Evolutionary conservation across 176 grass and related monocot species (phyloP).

Genomic region (Triticum dicoccoides): DNA sequence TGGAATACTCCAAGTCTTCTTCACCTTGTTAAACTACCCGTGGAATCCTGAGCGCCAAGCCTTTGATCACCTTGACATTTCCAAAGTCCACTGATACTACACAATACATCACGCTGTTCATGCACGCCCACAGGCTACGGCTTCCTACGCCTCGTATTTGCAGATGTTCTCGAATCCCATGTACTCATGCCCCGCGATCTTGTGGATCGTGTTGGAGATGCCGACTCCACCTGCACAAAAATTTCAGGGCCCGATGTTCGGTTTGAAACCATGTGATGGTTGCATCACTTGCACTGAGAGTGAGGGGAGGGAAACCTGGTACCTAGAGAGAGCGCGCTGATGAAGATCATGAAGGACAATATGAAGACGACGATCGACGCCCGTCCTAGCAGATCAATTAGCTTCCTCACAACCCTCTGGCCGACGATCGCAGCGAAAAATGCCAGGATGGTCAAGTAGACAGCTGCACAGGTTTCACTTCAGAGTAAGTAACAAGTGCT

Average conservation of each 20-base stretch:
- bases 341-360: slow-evolving; percentile 64
- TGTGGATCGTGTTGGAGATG: slow-evolving; percentile 47
- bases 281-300: background rate
- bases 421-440: slow-evolving; percentile 44
- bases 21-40: too few species aligned
- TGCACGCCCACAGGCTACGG: background rate
- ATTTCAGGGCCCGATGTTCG: background rate
- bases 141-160: slow-evolving; percentile 16
- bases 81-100: background rate
- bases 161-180: slow-evolving; percentile 74
- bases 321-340: slow-evolving; percentile 48
- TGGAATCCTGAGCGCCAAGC: too few species aligned
- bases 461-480: slow-evolving; percentile 30
- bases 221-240: slow-evolving; percentile 54
- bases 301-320: background rate
- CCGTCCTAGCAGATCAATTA: slow-evolving; percentile 58
- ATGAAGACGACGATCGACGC: slow-evolving; percentile 77
- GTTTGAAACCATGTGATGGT: background rate
- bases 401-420: slow-evolving; percentile 44
- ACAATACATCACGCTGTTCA: background rate
- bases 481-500: background rate
- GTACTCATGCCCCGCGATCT: slow-evolving; percentile 51
- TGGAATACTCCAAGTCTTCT: too few species aligned
- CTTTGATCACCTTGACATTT: background rate
- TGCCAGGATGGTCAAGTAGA: slow-evolving; percentile 46